Evolutionary conservation across 345 rosid species (phyloP), one percentile per base, ranked within the genome.

Genomic region (Orychophragmus violaceus): DNA sequence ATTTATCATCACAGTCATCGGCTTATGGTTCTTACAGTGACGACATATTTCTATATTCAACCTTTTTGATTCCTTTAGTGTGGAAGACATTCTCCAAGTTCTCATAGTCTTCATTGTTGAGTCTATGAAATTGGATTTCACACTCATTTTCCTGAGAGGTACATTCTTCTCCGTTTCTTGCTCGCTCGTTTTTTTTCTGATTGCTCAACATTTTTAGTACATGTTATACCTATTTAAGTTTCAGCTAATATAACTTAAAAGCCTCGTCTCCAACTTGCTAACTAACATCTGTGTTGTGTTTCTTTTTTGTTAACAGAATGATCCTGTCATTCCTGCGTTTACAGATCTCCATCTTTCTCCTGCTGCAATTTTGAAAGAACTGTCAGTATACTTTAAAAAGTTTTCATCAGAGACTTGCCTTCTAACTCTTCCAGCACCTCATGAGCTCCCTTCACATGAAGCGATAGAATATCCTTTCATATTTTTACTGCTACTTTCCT

Each of bases 291-390:
- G 51, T 71, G 33, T 46, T 76, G 51, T 28, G 11, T 56, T 30
- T n/a, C n/a, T n/a, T 58, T 66, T 41, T 12, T 16, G 52, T 69
- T 77, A 80, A 75, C 86, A 93, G 98, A 93, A 88, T 76, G 97
- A 93, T 77, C 97, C 97, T 17, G 96, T 90, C 45, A 82, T 93
- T 80, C 96, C 98, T 49, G 97, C 96, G 24, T 93, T 93, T 75
- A 96, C 98, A 13, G 98, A 93, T 80, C 98, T 93, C 72, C 97
- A 93, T 85, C 93, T 93, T 66, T 90, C 98, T 74, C 90, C 98
- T 48, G 86, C 98, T 68, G 97, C 98, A 66, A 93, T 93, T 46
- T 72, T 93, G 84, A 93, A 93, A 70, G 98, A 93, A 66, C 57
- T 93, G 72, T 85, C 97, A 14, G 74, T 65, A 75, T 88, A 93